Evolutionary conservation across 2,329 filamentous ascomycete genomes (phyloP), one percentile per base, ranked within the genome.

Genomic region (Chrysoporthe austroafricana): DNA sequence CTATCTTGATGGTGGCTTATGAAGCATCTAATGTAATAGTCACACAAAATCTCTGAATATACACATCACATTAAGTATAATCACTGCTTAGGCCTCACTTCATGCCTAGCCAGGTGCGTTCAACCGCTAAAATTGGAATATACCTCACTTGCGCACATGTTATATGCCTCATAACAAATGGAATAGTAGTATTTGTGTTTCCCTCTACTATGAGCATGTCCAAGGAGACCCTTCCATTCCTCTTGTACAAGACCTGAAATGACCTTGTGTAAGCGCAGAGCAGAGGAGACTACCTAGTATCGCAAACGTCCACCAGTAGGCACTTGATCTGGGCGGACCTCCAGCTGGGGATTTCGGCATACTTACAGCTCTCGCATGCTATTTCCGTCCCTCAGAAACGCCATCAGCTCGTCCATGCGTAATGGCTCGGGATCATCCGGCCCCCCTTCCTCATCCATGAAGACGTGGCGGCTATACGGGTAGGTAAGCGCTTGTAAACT

Each of bases 1-100:
- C 48, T 68, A 68, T 44, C 58, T 68, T 16, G 66, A 68, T 32
- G 63, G 66, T 2, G 66, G 66, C 16, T 42, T 18, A 3, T 68
- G 48, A 6, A 8, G 43, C 16, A n/a, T 39, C 3, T 13, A 2
- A 13, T 54, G 13, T 54, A 26, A 13, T 52, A 46, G 14, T 26
- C 11, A 14, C 21, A 52, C 21, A 16, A 4, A 46, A 46, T 14
- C 44, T 44, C 18, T 4, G 4, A 46, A 46, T 16, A n/a, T 48
- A 21, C 16, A n/a, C 7, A 39, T 39, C 36, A 39, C 36, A 39
- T 39, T 9, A 9, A 9, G 9, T 9, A 39, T 39, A 9, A 6
- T 39, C 36, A 39, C 36, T 39, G 1, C 36, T 9, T 39, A 39
- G 5, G 36, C 36, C 36, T 39, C 1, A 39, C 5, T 39, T 39